Base-by-base conservation (phyloP, 176 grass and related monocot genomes). In the Avena eriantha region DNA sequence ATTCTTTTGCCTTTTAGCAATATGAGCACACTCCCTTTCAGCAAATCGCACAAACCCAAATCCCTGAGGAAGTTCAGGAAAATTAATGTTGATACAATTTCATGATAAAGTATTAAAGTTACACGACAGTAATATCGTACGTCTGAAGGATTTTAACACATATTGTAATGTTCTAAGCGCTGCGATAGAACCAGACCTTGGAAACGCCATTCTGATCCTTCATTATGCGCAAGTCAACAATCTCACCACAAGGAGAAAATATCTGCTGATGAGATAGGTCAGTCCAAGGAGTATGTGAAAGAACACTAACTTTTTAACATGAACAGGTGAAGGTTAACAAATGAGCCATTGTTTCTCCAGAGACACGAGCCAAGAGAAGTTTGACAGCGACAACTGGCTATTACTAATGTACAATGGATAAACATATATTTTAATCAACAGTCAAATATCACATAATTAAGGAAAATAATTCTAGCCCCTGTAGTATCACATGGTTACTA, bases 11-110 rank as follows among this genome's bases (percentile, higher is more conserved):
- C 85, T 92, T 82, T 85, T 82, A 69, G 95, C 95, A 48, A 31
- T 77, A 59, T 77, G 83, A 89, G 95, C 92, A 21, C 89, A 80
- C 54, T 92, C 92, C 83, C 86, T 94, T 75, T 89, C 75, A 57
- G 73, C 47, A 86, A 92, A 97, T 55, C 95, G 29, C 22, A 97
- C 95, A 77, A 97, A 97, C 54, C 92, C 93, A 86, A 89, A 97
- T 85, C 95, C 95, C 95, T 97, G 77, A 82, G 55, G 86, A 49
- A 79, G 53, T 75, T 87, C n/a, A 53, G 11, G 76, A 72, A 87
- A 51, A 26, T 69, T 78, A 81, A 39, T 17, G 39, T 12, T 67
- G 21, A 73, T 53, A 49, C 64, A 31, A 54, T 47, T 73, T 69
- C 66, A 26, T 58, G 8, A 51, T 39, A 69, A 68, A n/a, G n/a